These are phyloP conservation scores for Trametes cingulata DNA, from an alignment of 768 basidiomycete species.

Conservation along the genomic window DNA sequence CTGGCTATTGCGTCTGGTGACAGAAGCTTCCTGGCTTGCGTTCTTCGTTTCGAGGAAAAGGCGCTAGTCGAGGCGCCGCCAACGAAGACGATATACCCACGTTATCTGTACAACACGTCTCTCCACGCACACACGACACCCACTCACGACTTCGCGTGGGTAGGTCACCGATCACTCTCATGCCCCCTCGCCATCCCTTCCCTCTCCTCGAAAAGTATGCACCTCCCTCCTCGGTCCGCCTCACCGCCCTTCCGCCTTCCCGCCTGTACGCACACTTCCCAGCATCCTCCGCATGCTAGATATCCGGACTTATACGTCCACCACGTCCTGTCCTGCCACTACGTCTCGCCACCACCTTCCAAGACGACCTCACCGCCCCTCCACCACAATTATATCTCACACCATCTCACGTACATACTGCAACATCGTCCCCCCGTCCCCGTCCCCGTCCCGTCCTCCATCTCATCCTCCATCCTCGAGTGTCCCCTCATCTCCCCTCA, in stretches of 20 bases:
- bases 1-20: not conserved
- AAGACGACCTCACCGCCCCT: not conserved
- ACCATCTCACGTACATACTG: conserved; percentile 14
- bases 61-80: not conserved
- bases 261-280: not conserved
- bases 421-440: not conserved
- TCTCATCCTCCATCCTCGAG: not conserved
- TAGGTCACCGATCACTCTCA: not conserved
- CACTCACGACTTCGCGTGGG: not conserved
- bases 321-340: not conserved
- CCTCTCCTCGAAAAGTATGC: not conserved
- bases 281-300: not conserved
- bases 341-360: not conserved
- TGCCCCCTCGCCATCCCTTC: not conserved
- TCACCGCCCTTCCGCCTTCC: not conserved
- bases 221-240: not conserved
- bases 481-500: not conserved
- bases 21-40: no score
- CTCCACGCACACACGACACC: not conserved
- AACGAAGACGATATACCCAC: not conserved
- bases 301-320: not conserved
- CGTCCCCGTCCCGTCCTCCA: not conserved
- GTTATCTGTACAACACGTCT: not conserved
- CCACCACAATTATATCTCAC: not conserved
- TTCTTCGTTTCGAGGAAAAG: not conserved